Conservation (phyloP, 2,329 filamentous ascomycete genomes). For the Mycosphaerelloides madeirae region DNA sequence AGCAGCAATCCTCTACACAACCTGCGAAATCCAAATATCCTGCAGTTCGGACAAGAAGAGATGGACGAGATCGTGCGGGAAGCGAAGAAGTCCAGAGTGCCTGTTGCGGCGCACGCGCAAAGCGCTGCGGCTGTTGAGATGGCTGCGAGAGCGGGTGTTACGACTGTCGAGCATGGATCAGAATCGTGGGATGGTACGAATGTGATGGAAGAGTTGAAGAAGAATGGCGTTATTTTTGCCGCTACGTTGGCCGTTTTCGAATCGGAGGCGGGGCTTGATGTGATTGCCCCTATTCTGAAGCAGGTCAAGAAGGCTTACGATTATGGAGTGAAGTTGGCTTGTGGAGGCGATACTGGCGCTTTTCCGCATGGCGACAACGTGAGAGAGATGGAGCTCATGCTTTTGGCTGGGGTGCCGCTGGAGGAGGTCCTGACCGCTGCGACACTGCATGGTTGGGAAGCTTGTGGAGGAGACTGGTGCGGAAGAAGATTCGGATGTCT, state of each 20-base stretch:
- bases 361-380: conserved; percentile 51
- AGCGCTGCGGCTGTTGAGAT: conserved; percentile 28
- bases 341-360: conserved; percentile 52
- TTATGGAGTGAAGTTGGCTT: conserved; percentile 47
- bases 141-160: conserved; percentile 31
- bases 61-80: conserved; percentile 31
- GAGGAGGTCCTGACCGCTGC: conserved; percentile 48
- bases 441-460: conserved; percentile 52
- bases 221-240: conserved; percentile 47
- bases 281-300: conserved; percentile 24
- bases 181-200: conserved; percentile 33
- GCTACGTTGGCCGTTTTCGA: conserved; percentile 50
- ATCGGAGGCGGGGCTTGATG: conserved; percentile 6
- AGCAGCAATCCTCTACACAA: conserved; percentile 10
- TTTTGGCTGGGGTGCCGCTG: conserved; percentile 48
- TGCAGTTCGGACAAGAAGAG: conserved; percentile 25
- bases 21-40: conserved; percentile 24
- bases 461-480: conserved; percentile 50
- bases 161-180: conserved; percentile 31
- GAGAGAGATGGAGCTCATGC: conserved; percentile 52
- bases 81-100: conserved; percentile 23
- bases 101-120: conserved; percentile 30
- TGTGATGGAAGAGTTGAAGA: conserved; percentile 42
- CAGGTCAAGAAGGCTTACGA: conserved; percentile 45
- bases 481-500: conserved; percentile 52